phyloP scores from a whole-genome alignment of 2,329 filamentous ascomycete genomes.

The Bretziella fagacearum region DNA sequence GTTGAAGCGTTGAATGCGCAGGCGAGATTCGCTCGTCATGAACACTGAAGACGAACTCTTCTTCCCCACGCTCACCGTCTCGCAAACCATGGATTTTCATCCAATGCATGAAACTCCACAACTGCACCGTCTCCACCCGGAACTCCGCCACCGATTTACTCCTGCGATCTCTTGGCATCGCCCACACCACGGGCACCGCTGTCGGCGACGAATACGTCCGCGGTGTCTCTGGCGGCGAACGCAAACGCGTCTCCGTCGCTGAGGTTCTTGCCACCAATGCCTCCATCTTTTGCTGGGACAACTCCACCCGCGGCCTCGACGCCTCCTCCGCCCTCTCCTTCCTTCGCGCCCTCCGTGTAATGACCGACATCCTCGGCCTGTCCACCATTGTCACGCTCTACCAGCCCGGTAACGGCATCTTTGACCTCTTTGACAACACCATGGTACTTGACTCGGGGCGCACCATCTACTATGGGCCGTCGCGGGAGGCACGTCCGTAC shows the following conservation, averaged over 20 bases:
- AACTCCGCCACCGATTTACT: conserved; percentile 35
- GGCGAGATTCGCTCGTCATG: conserved; percentile 65
- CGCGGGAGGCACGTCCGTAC: conserved; percentile 46
- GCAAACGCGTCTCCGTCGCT: conserved; percentile 60
- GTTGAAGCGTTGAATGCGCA: conserved; percentile 79
- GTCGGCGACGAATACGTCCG: conserved; percentile 55
- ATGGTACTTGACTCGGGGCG: conserved; percentile 11
- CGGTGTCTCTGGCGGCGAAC: conserved; percentile 44
- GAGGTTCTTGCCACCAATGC: conserved; percentile 37
- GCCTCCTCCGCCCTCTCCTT: conserved; percentile 11
- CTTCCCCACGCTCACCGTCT: conserved; percentile 52
- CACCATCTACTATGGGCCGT: conserved; percentile 46
- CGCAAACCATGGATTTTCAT: conserved; percentile 57
- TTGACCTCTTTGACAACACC: conserved; percentile 13
- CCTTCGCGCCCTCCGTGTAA: conserved; percentile 7
- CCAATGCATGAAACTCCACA: conserved; percentile 38
- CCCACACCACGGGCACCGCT: conserved; percentile 50
- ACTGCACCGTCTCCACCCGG: conserved; percentile 29
- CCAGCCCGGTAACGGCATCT: conserved; percentile 8
- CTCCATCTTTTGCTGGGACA: conserved; percentile 12
- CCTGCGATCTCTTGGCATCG: conserved; percentile 47
- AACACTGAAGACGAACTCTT: conserved; percentile 61
- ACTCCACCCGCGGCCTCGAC: conserved; percentile 14
- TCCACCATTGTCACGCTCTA: conserved; percentile 13
- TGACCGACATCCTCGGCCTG: conserved; percentile 8